Percentiles rank a stretch among this genome's conserved stretches.
Evolutionary conservation across 2,329 filamentous ascomycete genomes (phyloP).

Genomic region (Septoria linicola): DNA sequence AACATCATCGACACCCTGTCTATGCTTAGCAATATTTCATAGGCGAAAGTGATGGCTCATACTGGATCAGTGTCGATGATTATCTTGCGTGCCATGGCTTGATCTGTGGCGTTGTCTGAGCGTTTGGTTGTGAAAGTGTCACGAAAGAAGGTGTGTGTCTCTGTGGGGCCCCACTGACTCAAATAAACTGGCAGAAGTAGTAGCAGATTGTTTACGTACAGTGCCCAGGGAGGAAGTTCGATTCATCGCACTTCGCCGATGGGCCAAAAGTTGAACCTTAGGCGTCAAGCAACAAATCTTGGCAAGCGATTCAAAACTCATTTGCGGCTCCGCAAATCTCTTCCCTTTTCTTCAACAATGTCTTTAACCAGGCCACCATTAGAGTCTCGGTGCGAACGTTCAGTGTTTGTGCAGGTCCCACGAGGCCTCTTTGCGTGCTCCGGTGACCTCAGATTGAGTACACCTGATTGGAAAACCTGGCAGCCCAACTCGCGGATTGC

Average conservation of each 20-base stretch:
- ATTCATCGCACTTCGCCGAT: slow-evolving; percentile 13
- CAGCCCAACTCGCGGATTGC: slow-evolving; percentile 30
- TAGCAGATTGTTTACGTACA: slow-evolving; percentile 1
- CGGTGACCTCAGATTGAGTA: slow-evolving; percentile 83
- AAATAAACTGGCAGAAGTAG: not conserved
- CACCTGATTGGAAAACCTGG: slow-evolving; percentile 56
- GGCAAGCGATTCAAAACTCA: slow-evolving; percentile 5
- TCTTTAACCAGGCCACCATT: slow-evolving; percentile 80
- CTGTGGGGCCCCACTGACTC: no score
- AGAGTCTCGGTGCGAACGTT: slow-evolving; percentile 98
- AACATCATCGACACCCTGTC: slow-evolving; percentile 81
- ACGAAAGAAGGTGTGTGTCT: no score
- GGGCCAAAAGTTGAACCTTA: not conserved
- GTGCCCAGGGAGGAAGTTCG: not conserved
- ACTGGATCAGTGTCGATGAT: slow-evolving; percentile 98
- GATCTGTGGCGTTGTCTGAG: slow-evolving; percentile 35
- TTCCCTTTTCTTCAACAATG: slow-evolving; percentile 60
- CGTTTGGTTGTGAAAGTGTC: no score
- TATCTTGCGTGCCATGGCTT: slow-evolving; percentile 53
- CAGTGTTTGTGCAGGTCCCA: slow-evolving; percentile 87
- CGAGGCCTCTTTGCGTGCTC: slow-evolving; percentile 87
- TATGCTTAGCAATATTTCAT: not conserved
- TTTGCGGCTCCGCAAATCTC: slow-evolving; percentile 9
- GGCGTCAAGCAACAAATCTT: not conserved
- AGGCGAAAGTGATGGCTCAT: slow-evolving; percentile 22